phyloP scores from a whole-genome alignment of 495 filamentous ascomycete genomes.

The Podospora pseudopauciseta region DNA sequence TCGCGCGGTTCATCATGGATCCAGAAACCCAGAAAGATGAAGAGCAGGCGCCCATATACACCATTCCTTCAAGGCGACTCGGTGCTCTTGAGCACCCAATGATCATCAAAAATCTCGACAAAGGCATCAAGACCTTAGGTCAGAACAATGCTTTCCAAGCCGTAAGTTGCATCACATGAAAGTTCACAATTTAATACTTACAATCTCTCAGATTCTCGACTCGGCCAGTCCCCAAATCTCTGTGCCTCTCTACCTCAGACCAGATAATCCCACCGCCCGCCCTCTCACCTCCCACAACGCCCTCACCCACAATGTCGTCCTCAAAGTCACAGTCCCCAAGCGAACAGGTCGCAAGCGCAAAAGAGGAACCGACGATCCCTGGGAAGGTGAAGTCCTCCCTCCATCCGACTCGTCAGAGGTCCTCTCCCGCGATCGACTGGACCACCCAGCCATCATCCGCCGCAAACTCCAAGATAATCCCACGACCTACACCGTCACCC shows the following conservation, averaged over 20 bases:
- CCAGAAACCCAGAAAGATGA: slow-evolving; percentile 8
- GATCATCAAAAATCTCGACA: slow-evolving; percentile 76
- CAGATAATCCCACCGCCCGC: slow-evolving; percentile 70
- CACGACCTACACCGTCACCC: slow-evolving; percentile 63
- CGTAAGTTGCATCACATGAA: slow-evolving; percentile 43
- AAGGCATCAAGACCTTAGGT: slow-evolving; percentile 75
- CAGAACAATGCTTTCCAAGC: slow-evolving; percentile 60
- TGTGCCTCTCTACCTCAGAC: slow-evolving; percentile 65
- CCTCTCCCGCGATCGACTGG: slow-evolving; percentile 39
- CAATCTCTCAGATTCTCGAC: slow-evolving; percentile 32
- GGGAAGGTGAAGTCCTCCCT: slow-evolving; percentile 33
- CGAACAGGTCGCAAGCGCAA: slow-evolving; percentile 81
- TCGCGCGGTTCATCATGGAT: slow-evolving; percentile 11
- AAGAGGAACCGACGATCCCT: slow-evolving; percentile 65
- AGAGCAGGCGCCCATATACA: slow-evolving; percentile 37
- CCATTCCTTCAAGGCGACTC: slow-evolving; percentile 60
- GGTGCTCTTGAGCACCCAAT: slow-evolving; percentile 86
- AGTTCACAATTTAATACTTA: background rate
- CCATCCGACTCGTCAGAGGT: slow-evolving; percentile 21
- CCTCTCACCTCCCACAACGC: slow-evolving; percentile 68
- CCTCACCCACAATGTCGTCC: slow-evolving; percentile 71
- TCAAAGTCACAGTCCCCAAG: slow-evolving; percentile 85
- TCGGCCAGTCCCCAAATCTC: slow-evolving; percentile 37
- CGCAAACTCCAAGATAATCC: slow-evolving; percentile 69
- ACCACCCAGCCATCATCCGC: slow-evolving; percentile 49